These are phyloP conservation scores for Spinacia oleracea DNA, from an alignment of 179 eudicot genomes.

Conservation along the genomic window DNA sequence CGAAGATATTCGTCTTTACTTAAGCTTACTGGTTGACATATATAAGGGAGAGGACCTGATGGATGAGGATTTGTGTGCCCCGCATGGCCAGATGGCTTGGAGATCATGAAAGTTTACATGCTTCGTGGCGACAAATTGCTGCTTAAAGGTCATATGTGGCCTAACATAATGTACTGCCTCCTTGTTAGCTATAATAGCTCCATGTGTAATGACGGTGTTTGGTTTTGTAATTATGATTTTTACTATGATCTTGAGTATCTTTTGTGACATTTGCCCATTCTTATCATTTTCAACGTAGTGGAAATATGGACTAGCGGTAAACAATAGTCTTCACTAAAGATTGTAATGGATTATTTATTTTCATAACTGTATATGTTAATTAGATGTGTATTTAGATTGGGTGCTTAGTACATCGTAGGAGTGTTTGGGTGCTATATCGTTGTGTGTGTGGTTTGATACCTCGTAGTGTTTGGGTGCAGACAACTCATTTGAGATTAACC, in stretches of 20 bases:
- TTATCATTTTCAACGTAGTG: background rate
- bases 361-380: background rate
- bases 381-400: background rate
- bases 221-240: background rate
- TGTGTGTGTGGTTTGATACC: no score
- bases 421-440: no score
- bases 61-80: slow-evolving; percentile 69
- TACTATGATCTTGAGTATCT: slow-evolving; percentile 12
- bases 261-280: background rate
- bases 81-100: slow-evolving; percentile 70
- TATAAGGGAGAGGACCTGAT: slow-evolving; percentile 52
- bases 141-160: slow-evolving; percentile 58
- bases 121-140: slow-evolving; percentile 33
- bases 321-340: background rate
- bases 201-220: background rate
- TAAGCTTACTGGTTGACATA: slow-evolving; percentile 65
- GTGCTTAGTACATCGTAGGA: no score
- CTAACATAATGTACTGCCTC: slow-evolving; percentile 48
- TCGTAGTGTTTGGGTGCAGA: no score
- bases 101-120: slow-evolving; percentile 65
- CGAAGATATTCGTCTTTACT: slow-evolving; percentile 49
- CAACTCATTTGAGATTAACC: slow-evolving; percentile 40
- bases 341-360: background rate
- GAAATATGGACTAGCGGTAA: background rate
- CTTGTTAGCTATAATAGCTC: slow-evolving; percentile 5